phyloP scores from a whole-genome alignment of 2,329 filamentous ascomycete species.

The Fusarium musae region DNA sequence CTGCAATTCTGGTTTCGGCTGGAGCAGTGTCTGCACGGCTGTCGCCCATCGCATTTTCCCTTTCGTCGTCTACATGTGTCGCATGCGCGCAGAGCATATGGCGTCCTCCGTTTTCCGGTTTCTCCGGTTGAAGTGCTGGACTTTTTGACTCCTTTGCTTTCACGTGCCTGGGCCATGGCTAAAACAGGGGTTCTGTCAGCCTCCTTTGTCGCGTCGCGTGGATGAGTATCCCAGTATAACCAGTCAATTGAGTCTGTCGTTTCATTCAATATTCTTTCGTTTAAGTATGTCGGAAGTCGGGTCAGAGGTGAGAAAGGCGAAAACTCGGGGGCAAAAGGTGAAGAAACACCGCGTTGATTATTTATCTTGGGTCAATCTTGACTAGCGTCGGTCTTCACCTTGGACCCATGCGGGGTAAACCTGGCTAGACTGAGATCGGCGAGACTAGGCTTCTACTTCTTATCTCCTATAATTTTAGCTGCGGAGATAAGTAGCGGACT shows the following conservation, averaged over 20 bases:
- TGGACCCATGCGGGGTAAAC: conserved; percentile 17
- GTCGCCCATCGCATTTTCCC: conserved; percentile 22
- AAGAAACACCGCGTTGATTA: neutral
- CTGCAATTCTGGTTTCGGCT: conserved; percentile 8
- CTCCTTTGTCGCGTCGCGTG: neutral
- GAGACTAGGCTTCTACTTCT: neutral
- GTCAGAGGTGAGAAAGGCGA: neutral
- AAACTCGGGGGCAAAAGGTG: neutral
- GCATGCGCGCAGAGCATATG: conserved; percentile 20
- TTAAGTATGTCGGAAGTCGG: neutral
- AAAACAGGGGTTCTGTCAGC: neutral
- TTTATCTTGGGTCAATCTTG: neutral
- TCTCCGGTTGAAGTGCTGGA: neutral
- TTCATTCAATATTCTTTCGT: rapidly evolving
- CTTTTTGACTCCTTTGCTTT: conserved; percentile 9
- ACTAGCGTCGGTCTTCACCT: conserved; percentile 4
- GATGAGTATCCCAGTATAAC: neutral
- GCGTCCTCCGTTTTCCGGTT: conserved; percentile 8
- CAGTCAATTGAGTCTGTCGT: no score
- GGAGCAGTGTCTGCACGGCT: conserved; percentile 13
- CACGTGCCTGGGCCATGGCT: conserved; percentile 14
- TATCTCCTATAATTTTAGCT: neutral
- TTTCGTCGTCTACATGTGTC: conserved; percentile 23
- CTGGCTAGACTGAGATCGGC: conserved; percentile 1
- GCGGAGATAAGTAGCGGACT: neutral